Base-by-base conservation (phyloP, 2,329 filamentous ascomycete species). In the Colletotrichum sp. region DNA sequence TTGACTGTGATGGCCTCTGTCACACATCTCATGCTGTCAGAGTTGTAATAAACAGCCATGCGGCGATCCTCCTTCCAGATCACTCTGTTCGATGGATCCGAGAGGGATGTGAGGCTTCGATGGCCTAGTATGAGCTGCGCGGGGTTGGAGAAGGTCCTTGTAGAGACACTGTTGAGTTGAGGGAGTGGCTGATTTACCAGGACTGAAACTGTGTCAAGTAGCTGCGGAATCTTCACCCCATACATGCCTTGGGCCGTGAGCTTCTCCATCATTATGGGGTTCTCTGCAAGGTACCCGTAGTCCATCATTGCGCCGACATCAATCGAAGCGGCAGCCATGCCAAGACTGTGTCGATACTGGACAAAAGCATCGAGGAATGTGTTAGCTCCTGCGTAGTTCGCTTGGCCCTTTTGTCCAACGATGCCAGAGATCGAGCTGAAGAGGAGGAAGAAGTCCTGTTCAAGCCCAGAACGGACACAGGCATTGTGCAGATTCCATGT, bases 321-420 rank as follows among this genome's bases (percentile, higher is more conserved):
- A 2, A 88, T 79, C 12, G 78, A 76, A 0, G 82, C 80, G 3
- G 82, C 86, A 1, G 83, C 78, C 7, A 86, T 77, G 4, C 83
- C 84, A 1, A 77, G 76, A 2, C 67, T 59, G 5, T 78, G 73
- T 12, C 86, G 82, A 63, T 83, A 83, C 18, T 82, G 80, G 4
- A 79, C 82, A 21, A 87, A 82, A 6, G 81, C 77, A 34, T 86
- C 82, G 47, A 86, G 76, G 76, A 83, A 87, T 6, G 81, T 80
- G 75, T 85, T 87, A 21, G 81, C 84, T 1, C 82, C 81, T 6
- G 81, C 77, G 72, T 88, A 84, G 74, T 83, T 86, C 65, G 81
- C 79, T 69, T 87, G 85, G 0, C 79, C 81, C 3, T 77, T 70
- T 33, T 81, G 79, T 13, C 82, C 84, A 6, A 83, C 70, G 15